A percentile compares a stretch with the other conserved stretches of the same genome.
phyloP scores from a whole-genome alignment of 2,329 filamentous ascomycete species.

The Hypoxylon sp. region DNA sequence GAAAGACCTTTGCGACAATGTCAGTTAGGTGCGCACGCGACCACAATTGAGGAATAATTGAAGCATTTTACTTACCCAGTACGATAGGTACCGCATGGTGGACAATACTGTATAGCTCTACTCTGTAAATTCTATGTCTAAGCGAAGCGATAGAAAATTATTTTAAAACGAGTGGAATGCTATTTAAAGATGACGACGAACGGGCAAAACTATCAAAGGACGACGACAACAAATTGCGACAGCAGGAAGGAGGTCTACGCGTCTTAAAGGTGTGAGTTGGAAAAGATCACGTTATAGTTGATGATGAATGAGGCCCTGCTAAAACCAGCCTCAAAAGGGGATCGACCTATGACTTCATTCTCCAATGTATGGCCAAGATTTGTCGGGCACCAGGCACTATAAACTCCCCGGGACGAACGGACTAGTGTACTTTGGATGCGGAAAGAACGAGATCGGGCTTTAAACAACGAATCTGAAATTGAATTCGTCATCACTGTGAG shows the following conservation, averaged over 20 bases:
- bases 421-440: not conserved
- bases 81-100: conserved; percentile 47
- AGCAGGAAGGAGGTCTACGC: conserved; percentile 24
- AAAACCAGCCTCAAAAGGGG: conserved; percentile 30
- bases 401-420: conserved; percentile 29
- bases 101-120: conserved; percentile 5
- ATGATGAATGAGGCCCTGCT: conserved; percentile 30
- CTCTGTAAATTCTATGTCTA: conserved; percentile 24
- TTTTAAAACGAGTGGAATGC: conserved; percentile 23
- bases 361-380: conserved; percentile 1
- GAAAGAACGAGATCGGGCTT: conserved; percentile 13
- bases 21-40: conserved; percentile 12
- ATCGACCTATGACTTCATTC: conserved; percentile 42
- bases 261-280: conserved; percentile 19
- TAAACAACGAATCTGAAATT: conserved; percentile 15
- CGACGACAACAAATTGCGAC: conserved; percentile 22
- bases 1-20: conserved; percentile 66
- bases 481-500: conserved; percentile 38
- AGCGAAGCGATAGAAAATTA: conserved; percentile 4
- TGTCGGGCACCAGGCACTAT: conserved; percentile 16
- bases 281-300: conserved; percentile 35
- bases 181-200: conserved; percentile 7
- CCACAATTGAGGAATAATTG: conserved; percentile 10
- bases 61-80: conserved; percentile 46
- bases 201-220: conserved; percentile 5